Base-by-base conservation (phyloP, 2,329 filamentous ascomycete species). In the Fusarium secorum region DNA sequence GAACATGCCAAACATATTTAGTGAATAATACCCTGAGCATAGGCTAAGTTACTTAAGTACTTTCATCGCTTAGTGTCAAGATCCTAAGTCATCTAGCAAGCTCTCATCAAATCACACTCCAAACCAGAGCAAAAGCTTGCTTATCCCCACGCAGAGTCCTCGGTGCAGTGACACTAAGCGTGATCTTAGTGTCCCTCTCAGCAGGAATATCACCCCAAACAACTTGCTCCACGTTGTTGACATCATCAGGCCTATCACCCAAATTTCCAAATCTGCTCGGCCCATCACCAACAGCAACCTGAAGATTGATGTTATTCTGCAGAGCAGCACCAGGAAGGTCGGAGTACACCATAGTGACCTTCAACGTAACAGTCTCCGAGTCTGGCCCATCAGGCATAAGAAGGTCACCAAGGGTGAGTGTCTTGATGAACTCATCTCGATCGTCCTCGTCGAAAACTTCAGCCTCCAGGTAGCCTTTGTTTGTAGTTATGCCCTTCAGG, bases 11-110 rank as follows among this genome's bases (percentile, higher is more conserved):
- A 0, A 28, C 2, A 14, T 15, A n/a, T 20, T 39, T 15, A 15
- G 0, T 20, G 20, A 0, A 10, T 11, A 28, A 5, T 4, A 15
- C 11, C 4, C 3, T 20, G 3, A 26, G 18, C 0, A 11, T 20
- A 11, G 24, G 1, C 13, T 28, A 20, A 28, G 22, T 2, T 0
- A 4, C 42, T 1, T 14, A 5, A 15, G 10, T 7, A 5, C 4
- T 15, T 2, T 3, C 3, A 0, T n/a, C 4, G 2, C 13, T 3
- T 9, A 6, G 3, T 6, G 4, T 15, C 9, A 4, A n/a, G 5
- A 11, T 7, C 18, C 24, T 2, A 11, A 15, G 9, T 3, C 6
- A 1, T 45, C 18, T 0, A 3, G 13, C 1, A 22, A 48, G 15
- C 11, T 48, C 20, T 17, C 5, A 28, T 52, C 7, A 38, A 17